phyloP scores from a whole-genome alignment of 768 basidiomycete species.

The Imleria badia region DNA sequence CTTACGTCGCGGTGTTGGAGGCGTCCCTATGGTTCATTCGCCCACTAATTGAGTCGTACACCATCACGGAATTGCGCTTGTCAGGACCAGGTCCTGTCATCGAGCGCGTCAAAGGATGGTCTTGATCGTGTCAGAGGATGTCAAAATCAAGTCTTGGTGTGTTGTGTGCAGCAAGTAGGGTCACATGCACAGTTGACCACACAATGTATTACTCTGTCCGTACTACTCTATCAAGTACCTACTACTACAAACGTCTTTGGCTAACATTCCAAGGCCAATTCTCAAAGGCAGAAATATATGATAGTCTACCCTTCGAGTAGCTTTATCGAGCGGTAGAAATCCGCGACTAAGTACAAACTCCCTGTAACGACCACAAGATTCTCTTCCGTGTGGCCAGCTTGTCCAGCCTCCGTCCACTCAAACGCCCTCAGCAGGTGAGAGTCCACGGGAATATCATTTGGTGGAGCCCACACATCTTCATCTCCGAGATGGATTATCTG shows the following conservation, averaged over 20 bases:
- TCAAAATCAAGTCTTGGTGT: background rate
- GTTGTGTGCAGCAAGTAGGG: constrained; percentile 1
- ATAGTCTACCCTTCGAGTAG: constrained; percentile 8
- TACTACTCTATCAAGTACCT: too few relatives aligned
- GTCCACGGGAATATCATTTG: constrained; percentile 32
- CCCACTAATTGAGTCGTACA: constrained; percentile 7
- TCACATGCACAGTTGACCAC: background rate
- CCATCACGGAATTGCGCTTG: constrained; percentile 10
- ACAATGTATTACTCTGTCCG: too few relatives aligned
- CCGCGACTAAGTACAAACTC: constrained; percentile 92
- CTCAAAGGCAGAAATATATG: background rate
- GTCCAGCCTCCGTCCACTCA: constrained; percentile 37
- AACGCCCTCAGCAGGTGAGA: constrained; percentile 48
- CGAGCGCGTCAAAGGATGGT: constrained; percentile 3
- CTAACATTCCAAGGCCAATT: too few relatives aligned
- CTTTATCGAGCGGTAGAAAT: constrained; percentile 68
- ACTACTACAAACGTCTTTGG: too few relatives aligned
- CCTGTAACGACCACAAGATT: constrained; percentile 78
- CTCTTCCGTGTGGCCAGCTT: constrained; percentile 13
- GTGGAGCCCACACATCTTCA: constrained; percentile 47
- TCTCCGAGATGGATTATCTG: constrained; percentile 38
- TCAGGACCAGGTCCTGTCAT: constrained; percentile 10
- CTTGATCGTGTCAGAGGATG: constrained; percentile 14
- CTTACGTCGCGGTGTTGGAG: constrained; percentile 23
- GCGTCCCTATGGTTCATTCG: constrained; percentile 32